A percentile compares a stretch with the other conserved stretches of the same genome.
phyloP scores from a whole-genome alignment of 2,329 filamentous ascomycete genomes.

The Scopulariopsis brevicaulis region DNA sequence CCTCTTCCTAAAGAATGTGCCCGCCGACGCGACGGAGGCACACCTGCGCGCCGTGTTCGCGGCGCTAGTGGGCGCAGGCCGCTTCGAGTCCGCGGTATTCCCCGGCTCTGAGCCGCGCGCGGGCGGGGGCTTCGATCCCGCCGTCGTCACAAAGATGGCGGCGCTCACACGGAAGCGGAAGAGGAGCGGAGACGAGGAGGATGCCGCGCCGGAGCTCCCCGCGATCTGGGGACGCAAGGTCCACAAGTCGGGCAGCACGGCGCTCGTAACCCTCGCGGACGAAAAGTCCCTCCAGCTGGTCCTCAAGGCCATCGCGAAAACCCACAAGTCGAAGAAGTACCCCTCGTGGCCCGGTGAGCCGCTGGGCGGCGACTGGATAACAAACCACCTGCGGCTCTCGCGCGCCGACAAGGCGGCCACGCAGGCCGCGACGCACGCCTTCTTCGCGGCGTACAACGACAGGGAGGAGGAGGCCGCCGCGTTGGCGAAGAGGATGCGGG shows the following conservation, averaged over 20 bases:
- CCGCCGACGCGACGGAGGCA: slow-evolving; percentile 67
- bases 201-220: slow-evolving; percentile 53
- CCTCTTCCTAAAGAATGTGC: slow-evolving; percentile 85
- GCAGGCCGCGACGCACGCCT: slow-evolving; percentile 69
- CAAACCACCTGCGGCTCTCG: slow-evolving; percentile 57
- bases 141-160: slow-evolving; percentile 25
- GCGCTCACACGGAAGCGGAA: slow-evolving; percentile 38
- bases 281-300: slow-evolving; percentile 64
- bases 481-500: slow-evolving; percentile 53
- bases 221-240: slow-evolving; percentile 62
- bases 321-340: slow-evolving; percentile 44
- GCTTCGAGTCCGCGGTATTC: slow-evolving; percentile 70
- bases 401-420: slow-evolving; percentile 58
- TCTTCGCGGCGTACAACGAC: slow-evolving; percentile 71
- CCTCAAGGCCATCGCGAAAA: slow-evolving; percentile 61
- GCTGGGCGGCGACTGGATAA: slow-evolving; percentile 46
- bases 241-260: slow-evolving; percentile 64
- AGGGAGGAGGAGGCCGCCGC: slow-evolving; percentile 54
- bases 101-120: slow-evolving; percentile 42
- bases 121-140: slow-evolving; percentile 10
- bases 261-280: slow-evolving; percentile 76
- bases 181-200: slow-evolving; percentile 46
- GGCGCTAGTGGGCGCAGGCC: slow-evolving; percentile 61
- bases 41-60: slow-evolving; percentile 70
- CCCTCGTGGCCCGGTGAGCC: slow-evolving; percentile 58